These are phyloP conservation scores for Pythium sp. DNA, from an alignment of 352 stramenopile species.

Conservation along the genomic window DNA sequence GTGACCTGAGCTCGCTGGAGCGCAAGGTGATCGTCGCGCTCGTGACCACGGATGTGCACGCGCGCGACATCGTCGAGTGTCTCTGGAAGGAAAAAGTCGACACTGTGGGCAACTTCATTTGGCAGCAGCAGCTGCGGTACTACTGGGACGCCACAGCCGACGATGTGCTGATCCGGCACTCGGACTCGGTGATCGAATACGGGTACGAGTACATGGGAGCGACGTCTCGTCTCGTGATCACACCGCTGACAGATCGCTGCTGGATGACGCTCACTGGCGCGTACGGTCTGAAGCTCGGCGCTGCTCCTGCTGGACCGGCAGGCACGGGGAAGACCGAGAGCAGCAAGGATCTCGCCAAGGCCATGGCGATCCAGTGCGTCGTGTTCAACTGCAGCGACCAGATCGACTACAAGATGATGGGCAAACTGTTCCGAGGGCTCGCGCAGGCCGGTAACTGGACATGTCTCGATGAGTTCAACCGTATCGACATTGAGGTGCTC, in stretches of 20 bases:
- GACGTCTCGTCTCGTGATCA: slow-evolving; percentile 86
- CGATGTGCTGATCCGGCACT: slow-evolving; percentile 89
- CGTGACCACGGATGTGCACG: slow-evolving; percentile 92
- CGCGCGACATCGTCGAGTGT: slow-evolving; percentile 84
- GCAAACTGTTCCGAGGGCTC: slow-evolving; percentile 93
- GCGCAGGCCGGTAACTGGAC: slow-evolving; percentile 89
- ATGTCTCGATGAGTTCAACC: slow-evolving; percentile 94
- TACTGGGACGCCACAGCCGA: slow-evolving; percentile 91
- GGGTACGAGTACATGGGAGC: slow-evolving; percentile 95
- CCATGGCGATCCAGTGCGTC: slow-evolving; percentile 92
- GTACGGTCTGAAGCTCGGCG: slow-evolving; percentile 91
- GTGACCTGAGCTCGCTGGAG: slow-evolving; percentile 84
- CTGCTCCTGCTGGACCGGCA: slow-evolving; percentile 90
- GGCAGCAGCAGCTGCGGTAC: slow-evolving; percentile 93
- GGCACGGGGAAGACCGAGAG: slow-evolving; percentile 96
- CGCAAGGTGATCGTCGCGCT: slow-evolving; percentile 93
- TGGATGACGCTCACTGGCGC: slow-evolving; percentile 96
- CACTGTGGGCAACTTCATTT: slow-evolving; percentile 89
- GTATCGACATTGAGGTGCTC: slow-evolving; percentile 94
- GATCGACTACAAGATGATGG: slow-evolving; percentile 98
- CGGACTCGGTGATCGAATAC: slow-evolving; percentile 87
- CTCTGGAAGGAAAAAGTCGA: slow-evolving; percentile 69
- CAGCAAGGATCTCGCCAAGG: slow-evolving; percentile 94
- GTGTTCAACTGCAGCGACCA: slow-evolving; percentile 96
- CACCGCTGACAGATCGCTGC: slow-evolving; percentile 91